phyloP scores from a whole-genome alignment of 176 grass and related monocot genomes.

The Avena atlantica region DNA sequence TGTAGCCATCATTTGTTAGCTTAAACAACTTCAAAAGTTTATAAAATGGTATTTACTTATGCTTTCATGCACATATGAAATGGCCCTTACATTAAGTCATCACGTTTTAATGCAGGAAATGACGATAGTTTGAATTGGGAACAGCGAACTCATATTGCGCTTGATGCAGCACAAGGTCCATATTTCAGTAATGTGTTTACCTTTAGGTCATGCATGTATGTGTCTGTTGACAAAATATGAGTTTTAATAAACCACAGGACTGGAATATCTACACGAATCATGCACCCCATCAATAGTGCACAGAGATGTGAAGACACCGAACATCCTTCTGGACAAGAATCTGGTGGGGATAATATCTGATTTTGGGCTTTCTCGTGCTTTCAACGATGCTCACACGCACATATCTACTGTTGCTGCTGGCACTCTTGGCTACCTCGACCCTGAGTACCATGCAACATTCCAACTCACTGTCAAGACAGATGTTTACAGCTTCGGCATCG shows the following conservation, averaged over 20 bases:
- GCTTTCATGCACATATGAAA: not conserved
- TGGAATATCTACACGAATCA: constrained; percentile 42
- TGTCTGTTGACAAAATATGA: not conserved
- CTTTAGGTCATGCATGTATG: not conserved
- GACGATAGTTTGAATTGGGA: constrained; percentile 21
- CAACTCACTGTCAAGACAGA: constrained; percentile 28
- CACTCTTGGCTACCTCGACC: constrained; percentile 30
- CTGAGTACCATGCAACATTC: constrained; percentile 34
- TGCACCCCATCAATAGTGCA: constrained; percentile 45
- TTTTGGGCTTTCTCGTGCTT: constrained; percentile 41
- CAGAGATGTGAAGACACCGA: constrained; percentile 45
- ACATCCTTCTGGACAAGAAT: constrained; percentile 47
- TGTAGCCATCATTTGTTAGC: not conserved
- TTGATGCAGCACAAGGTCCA: constrained; percentile 48
- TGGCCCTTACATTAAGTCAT: not conserved
- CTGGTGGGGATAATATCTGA: constrained; percentile 41
- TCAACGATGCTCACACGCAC: not conserved
- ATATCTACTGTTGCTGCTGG: constrained; percentile 45
- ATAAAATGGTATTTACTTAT: not conserved
- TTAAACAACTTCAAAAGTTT: not conserved
- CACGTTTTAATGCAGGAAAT: not conserved
- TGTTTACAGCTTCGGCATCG: constrained; percentile 26
- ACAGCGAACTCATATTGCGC: constrained; percentile 43
- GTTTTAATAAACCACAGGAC: constrained; percentile 32
- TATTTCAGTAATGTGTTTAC: not conserved